These are phyloP conservation scores for Aspergillus bertholletiae DNA, from an alignment of 495 filamentous ascomycete genomes.

Conservation along the genomic window DNA sequence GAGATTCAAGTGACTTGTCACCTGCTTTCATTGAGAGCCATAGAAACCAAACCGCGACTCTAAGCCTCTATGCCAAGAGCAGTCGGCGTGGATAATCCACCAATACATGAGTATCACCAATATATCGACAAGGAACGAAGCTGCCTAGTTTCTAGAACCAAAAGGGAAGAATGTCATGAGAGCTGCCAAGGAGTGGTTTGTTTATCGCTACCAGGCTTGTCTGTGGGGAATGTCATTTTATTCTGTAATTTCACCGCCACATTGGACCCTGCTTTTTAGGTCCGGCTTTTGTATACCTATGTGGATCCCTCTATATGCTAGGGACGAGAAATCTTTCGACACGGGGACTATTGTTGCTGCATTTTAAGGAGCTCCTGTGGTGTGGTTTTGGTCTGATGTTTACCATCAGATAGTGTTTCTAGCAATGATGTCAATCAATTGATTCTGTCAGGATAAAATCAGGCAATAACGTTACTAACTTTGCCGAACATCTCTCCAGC, in stretches of 20 bases:
- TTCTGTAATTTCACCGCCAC: neutral
- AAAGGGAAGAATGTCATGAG: neutral
- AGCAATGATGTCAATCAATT: neutral
- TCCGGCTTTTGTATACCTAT: neutral
- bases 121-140: slow-evolving; percentile 5
- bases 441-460: neutral
- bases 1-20: neutral
- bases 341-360: neutral
- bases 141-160: slow-evolving; percentile 8
- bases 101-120: slow-evolving; percentile 2
- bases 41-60: too few relatives aligned
- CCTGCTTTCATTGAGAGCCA: neutral
- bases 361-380: neutral
- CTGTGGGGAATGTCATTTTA: slow-evolving; percentile 3
- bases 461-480: neutral
- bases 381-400: neutral
- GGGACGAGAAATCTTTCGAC: neutral
- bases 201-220: slow-evolving; percentile 1
- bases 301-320: neutral
- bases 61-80: slow-evolving; percentile 7
- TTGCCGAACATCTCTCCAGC: neutral
- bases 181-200: neutral
- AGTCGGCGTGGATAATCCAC: neutral
- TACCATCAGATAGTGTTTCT: neutral
- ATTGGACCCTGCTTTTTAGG: neutral